Percentiles rank a stretch among this genome's conserved stretches.
Conservation (phyloP, 148 eudicot genomes). For the Nepenthes mirabilis region DNA sequence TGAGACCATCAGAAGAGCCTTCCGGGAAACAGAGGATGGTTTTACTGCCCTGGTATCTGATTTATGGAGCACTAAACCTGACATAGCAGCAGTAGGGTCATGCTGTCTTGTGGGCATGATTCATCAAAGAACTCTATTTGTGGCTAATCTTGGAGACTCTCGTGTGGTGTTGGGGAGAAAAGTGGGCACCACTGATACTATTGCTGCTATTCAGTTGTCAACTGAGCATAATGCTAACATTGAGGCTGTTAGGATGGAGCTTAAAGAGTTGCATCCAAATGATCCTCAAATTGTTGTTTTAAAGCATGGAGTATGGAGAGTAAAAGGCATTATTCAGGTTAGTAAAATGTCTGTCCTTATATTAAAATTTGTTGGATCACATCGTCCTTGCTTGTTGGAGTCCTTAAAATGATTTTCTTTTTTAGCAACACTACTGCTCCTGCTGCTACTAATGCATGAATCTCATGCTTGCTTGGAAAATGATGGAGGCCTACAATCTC, state of each 20-base stretch:
- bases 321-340: slow-evolving; percentile 75
- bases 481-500: too few species aligned
- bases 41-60: slow-evolving; percentile 40
- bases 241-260: slow-evolving; percentile 39
- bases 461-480: too few species aligned
- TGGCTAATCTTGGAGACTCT: slow-evolving; percentile 66
- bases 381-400: not conserved
- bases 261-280: slow-evolving; percentile 41
- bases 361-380: not conserved
- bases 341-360: slow-evolving; percentile 1
- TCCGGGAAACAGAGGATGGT: slow-evolving; percentile 51
- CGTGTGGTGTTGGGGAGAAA: slow-evolving; percentile 65
- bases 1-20: slow-evolving; percentile 49
- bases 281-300: slow-evolving; percentile 63
- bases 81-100: slow-evolving; percentile 52
- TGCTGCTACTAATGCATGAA: too few species aligned
- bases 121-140: slow-evolving; percentile 40
- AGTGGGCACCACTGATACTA: slow-evolving; percentile 30
- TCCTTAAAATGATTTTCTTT: too few species aligned
- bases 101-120: slow-evolving; percentile 67
- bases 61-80: slow-evolving; percentile 38
- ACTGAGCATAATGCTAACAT: slow-evolving; percentile 60
- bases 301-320: slow-evolving; percentile 72
- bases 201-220: slow-evolving; percentile 54
- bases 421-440: too few species aligned